Conservation (phyloP, 1,284 basidiomycete genomes). For the Moesziomyces aphidis region DNA sequence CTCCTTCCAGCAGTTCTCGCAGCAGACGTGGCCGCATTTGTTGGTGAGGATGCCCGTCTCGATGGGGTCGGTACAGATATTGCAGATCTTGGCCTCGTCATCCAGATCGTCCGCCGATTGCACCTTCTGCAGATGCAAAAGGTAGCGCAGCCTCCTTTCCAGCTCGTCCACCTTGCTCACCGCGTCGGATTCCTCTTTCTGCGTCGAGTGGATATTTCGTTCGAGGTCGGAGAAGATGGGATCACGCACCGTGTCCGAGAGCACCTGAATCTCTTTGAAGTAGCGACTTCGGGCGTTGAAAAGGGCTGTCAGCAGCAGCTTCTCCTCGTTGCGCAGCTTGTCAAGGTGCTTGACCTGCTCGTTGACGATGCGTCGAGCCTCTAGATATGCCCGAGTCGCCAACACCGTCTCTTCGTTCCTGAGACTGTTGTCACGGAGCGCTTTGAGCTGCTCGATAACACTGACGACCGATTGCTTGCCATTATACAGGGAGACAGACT, state of each 20-base stretch:
- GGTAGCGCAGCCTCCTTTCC: conserved; percentile 55
- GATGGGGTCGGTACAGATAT: conserved; percentile 62
- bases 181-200: conserved; percentile 42
- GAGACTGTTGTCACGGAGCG: conserved; percentile 21
- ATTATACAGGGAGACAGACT: conserved; percentile 21
- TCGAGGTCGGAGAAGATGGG: conserved; percentile 40
- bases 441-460: conserved; percentile 36
- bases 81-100: conserved; percentile 52
- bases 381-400: conserved; percentile 20
- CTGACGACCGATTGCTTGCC: conserved; percentile 19
- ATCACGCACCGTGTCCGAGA: conserved; percentile 62
- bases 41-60: conserved; percentile 58
- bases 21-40: conserved; percentile 61
- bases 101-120: conserved; percentile 42
- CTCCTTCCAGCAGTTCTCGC: conserved; percentile 62
- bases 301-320: conserved; percentile 31
- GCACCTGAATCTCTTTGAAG: conserved; percentile 63
- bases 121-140: conserved; percentile 54
- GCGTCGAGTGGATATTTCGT: conserved; percentile 21
- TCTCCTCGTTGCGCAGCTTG: conserved; percentile 43
- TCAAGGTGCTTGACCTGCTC: conserved; percentile 49
- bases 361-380: conserved; percentile 32
- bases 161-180: conserved; percentile 45
- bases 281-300: conserved; percentile 60
- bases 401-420: conserved; percentile 36